Evolutionary conservation across 257 asterid species (phyloP), one percentile per base, ranked within the genome.

Genomic region (Solanum clarkiae): DNA sequence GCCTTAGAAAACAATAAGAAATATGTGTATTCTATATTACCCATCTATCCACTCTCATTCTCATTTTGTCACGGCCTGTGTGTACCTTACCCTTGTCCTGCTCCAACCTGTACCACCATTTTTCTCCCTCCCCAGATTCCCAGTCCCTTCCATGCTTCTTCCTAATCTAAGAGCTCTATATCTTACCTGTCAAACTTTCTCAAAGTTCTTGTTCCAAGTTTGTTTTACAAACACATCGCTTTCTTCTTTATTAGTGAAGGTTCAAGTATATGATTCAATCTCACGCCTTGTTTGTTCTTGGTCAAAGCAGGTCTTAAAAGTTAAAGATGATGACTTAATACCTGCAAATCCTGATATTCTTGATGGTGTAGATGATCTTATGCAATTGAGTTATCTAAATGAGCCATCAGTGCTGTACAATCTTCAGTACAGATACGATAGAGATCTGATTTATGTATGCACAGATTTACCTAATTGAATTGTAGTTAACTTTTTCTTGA

Each of bases 271-370:
- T 79, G 49, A 42, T 62, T 80, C 63, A 24, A 80, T 86, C 62
- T 53, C 88, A 79, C 3, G 2, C 65, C 65, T 79, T 53, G 26
- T 79, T 32, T 79, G 29, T 70, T 70, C 22, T 54, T 79, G 83
- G 65, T 79, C 83, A 53, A 79, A 51, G 65, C 49, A 96, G 99
- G 98, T 95, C 83, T 84, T 94, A 89, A 90, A 92, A 92, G 97
- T 95, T 85, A 93, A 89, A 82, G 85, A 93, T 54, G 98, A 93
- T 84, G 85, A 89, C 77, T 89, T 94, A 87, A 81, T 91, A 83
- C 96, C 97, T 20, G 97, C 98, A 71, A 97, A 97, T 94, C 99
- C 99, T 77, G 98, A 92, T 90, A 97, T 97, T 86, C 98, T 97
- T 87, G 98, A 93, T 88, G 98, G 98, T 24, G 98, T 97, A 29